Evolutionary conservation across 2,329 filamentous ascomycete species (phyloP).

Genomic region (Fusarium sp.): DNA sequence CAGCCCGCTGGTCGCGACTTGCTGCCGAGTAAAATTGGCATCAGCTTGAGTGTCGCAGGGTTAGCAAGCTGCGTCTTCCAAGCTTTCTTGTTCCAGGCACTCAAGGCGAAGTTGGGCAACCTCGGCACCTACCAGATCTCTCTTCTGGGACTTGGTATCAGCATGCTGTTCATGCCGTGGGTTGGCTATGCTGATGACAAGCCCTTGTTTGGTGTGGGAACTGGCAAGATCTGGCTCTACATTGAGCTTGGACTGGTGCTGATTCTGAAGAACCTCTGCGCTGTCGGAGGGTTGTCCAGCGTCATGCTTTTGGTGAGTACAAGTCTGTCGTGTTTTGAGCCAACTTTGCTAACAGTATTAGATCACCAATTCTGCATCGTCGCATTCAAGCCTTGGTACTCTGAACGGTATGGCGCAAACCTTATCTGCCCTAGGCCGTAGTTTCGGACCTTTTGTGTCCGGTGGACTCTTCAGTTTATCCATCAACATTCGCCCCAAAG

Average conservation of each 20-base stretch:
- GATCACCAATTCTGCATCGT: conserved; percentile 94
- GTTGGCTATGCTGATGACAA: conserved; percentile 79
- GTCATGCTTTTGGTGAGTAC: conserved; percentile 82
- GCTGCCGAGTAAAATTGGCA: conserved; percentile 82
- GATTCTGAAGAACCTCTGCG: conserved; percentile 89
- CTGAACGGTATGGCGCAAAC: conserved; percentile 96
- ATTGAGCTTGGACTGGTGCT: conserved; percentile 83
- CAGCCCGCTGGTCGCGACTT: conserved; percentile 83
- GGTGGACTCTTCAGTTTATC: conserved; percentile 88
- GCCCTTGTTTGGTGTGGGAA: conserved; percentile 68
- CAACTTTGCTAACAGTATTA: conserved; percentile 51
- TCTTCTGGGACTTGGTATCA: conserved; percentile 82
- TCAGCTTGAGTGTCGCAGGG: conserved; percentile 87
- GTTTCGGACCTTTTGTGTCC: conserved; percentile 88
- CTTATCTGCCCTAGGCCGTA: conserved; percentile 88
- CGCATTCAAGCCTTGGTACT: conserved; percentile 86
- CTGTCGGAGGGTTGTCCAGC: conserved; percentile 90
- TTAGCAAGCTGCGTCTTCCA: conserved; percentile 91
- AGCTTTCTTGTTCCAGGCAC: conserved; percentile 81
- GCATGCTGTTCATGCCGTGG: conserved; percentile 90
- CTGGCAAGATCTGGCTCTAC: conserved; percentile 79
- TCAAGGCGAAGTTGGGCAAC: conserved; percentile 86
- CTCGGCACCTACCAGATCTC: conserved; percentile 84
- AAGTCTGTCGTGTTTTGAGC: too few relatives aligned
- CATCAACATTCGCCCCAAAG: conserved; percentile 79